Evolutionary conservation across 768 basidiomycete species (phyloP).

Genomic region (Tulasnella sp.): DNA sequence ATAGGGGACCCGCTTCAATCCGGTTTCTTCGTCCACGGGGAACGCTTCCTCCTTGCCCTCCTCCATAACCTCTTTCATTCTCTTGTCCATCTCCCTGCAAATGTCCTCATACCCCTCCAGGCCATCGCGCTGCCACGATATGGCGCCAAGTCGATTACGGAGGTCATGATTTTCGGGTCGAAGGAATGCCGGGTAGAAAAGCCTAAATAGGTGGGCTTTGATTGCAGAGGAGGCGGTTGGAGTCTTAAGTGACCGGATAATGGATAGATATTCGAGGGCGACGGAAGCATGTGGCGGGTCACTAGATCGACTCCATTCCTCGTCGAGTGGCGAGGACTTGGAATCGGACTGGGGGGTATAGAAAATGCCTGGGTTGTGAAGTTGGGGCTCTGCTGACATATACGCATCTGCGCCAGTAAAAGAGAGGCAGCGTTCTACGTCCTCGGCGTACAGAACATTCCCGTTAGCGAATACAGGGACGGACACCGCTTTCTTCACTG

Average conservation of each 20-base stretch:
- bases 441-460: conserved; percentile 83
- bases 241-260: conserved; percentile 68
- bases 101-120: conserved; percentile 48
- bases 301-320: conserved; percentile 37
- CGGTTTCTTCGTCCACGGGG: conserved; percentile 44
- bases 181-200: conserved; percentile 71
- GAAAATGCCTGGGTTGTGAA: conserved; percentile 87
- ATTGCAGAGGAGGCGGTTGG: conserved; percentile 68
- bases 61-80: conserved; percentile 47
- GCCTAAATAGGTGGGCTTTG: conserved; percentile 90
- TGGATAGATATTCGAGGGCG: conserved; percentile 81
- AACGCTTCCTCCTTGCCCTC: conserved; percentile 30
- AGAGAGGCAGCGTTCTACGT: conserved; percentile 71
- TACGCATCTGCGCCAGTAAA: conserved; percentile 87
- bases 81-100: conserved; percentile 53
- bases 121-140: conserved; percentile 33
- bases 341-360: conserved; percentile 18
- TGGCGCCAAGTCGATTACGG: conserved; percentile 62
- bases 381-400: conserved; percentile 91
- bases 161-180: conserved; percentile 57
- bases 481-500: conserved; percentile 83
- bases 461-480: conserved; percentile 97
- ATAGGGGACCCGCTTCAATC: conserved; percentile 54
- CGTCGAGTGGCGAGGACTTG: not conserved
- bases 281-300: conserved; percentile 61